Base-by-base conservation (phyloP, 257 asterid species). In the Solanum megistacrolobum region DNA sequence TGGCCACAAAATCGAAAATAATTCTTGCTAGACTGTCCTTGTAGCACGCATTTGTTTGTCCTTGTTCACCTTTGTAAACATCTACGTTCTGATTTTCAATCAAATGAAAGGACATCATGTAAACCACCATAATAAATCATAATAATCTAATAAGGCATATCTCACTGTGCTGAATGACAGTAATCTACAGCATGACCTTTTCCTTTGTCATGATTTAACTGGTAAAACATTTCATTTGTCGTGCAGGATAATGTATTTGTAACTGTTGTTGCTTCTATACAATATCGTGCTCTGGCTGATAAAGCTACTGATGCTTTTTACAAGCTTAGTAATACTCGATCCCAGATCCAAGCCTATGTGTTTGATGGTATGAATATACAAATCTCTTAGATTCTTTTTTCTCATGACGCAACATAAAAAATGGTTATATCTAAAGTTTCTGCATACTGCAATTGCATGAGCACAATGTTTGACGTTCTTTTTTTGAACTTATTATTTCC, bases 241-340 rank as follows among this genome's bases (percentile, higher is more conserved):
- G 16, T 89, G 76, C 94, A 94, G 98, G 98, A 96, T 82, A 96
- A 94, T 87, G 98, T 96, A 21, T 96, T 96, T 88, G 98, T 96
- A 27, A 96, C 90, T 83, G 98, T 96, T 58, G 98, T 94, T 88
- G 98, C 98, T 87, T 96, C 98, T 16, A 89, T 94, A 82, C 98
- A 96, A 85, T 96, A 94, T 89, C 93, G 98, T 36, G 96, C 98
- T 21, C 86, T 94, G 88, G 92, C 95, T 7, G 93, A 92, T 16
- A 96, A 92, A 74, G 98, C 98, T 75, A 39, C 93, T 75, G 98
- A 96, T 86, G 98, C 98, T 27, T 96, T 94, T 88, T 96, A 96
- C 90, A 94, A 89, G 92, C 98, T 96, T 14, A 91, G 93, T 83
- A 96, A 96, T 91, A 94, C 98, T 21, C 93, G 94, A 90, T 90